Base-by-base conservation (phyloP, 345 rosid species). In the Carallia pectinifolia region DNA sequence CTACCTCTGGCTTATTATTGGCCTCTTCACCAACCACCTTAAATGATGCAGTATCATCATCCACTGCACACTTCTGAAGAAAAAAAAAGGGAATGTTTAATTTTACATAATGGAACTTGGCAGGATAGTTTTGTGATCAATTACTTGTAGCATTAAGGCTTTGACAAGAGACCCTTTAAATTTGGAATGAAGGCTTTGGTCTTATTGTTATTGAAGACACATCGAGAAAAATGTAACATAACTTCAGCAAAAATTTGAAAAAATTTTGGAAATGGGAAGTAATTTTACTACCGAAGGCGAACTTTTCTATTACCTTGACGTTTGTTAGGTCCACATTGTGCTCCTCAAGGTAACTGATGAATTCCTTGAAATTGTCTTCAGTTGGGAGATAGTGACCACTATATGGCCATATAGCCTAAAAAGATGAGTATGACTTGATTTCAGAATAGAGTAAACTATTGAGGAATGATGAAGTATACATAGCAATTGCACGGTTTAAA, bases 341-440 rank as follows among this genome's bases (percentile, higher is more conserved):
- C 62, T 76, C 71, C 38, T 70, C 67, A 17, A 76, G 79, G 34
- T 60, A 76, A 66, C 68, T 65, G 67, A 76, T 76, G 71, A 76
- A 76, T 30, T 76, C 79, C 16, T 70, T 70, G 30, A 76, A 76
- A 19, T 76, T 59, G 31, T 76, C 79, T 62, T 66, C 71, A 1
- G 74, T 76, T 9, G 79, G 79, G 58, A 70, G 79, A 44, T 76
- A 76, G 16, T 76, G 79, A 8, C 79, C 79, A 33, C 79, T 76
- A 7, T 76, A 70, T 31, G 75, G 74, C 79, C 79, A 76, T 27
- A 76, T 70, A 40, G 79, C 79, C 78, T 74, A 64, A 9, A 59
- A 16, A 59, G 59, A 39, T 17, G 6, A 33, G 55, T 4, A 52
- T 23, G 30, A 19, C 9, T 30, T 16, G 30, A 19, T 12, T 44